Percentiles rank a stretch among this genome's conserved stretches.
These are phyloP conservation scores for Penicillium occitanis DNA, from an alignment of 2,329 filamentous ascomycete genomes.

Conservation along the genomic window DNA sequence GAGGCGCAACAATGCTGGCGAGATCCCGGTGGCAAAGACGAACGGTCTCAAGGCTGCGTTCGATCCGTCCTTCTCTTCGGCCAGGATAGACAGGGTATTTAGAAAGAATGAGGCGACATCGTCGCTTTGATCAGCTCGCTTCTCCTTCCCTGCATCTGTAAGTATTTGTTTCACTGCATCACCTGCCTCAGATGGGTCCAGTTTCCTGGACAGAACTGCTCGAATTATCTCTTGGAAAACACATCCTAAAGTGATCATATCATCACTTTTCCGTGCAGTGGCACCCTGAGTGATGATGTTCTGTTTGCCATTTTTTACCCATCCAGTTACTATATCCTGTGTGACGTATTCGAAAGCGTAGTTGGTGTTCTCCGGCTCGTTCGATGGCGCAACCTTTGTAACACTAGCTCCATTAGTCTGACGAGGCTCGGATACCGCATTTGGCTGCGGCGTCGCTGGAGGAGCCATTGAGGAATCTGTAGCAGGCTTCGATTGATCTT, in stretches of 20 bases:
- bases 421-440: constrained; percentile 31
- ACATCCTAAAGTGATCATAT: constrained; percentile 66
- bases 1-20: constrained; percentile 70
- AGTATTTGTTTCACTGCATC: constrained; percentile 72
- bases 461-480: constrained; percentile 35
- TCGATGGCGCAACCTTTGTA: constrained; percentile 25
- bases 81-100: constrained; percentile 76
- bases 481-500: constrained; percentile 35
- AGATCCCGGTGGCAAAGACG: constrained; percentile 70
- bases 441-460: constrained; percentile 32
- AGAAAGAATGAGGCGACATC: constrained; percentile 72
- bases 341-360: constrained; percentile 78
- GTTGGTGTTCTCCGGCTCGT: constrained; percentile 30
- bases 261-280: constrained; percentile 65
- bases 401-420: constrained; percentile 32
- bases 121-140: constrained; percentile 50
- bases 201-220: constrained; percentile 67
- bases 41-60: constrained; percentile 63
- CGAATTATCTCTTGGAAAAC: constrained; percentile 84
- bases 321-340: constrained; percentile 64
- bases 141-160: constrained; percentile 49
- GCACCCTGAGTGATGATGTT: constrained; percentile 65
- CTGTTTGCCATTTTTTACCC: constrained; percentile 67
- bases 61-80: constrained; percentile 64
- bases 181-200: constrained; percentile 70